Evolutionary conservation across 805 yeast species (phyloP).

Genomic region (Saturnispora dispora): DNA sequence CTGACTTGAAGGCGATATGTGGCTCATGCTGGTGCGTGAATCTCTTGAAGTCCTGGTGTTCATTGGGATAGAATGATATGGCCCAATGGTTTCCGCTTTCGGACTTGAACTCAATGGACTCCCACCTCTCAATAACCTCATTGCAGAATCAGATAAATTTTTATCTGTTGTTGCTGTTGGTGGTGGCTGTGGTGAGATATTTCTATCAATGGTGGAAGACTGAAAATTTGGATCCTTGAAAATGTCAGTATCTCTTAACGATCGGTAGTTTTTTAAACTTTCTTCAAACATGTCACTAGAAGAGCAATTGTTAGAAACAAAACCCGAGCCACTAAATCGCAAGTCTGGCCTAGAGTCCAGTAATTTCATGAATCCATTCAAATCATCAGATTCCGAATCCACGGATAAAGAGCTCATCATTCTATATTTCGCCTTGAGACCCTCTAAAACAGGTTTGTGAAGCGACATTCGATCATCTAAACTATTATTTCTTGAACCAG

Average conservation of each 20-base stretch:
- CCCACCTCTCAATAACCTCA: background rate
- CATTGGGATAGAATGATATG: background rate
- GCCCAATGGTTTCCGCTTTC: background rate
- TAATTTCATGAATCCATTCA: slow-evolving; percentile 28
- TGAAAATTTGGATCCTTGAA: slow-evolving; percentile 4
- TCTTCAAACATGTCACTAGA: slow-evolving; percentile 23
- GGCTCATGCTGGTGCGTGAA: slow-evolving; percentile 6
- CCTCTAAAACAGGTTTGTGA: slow-evolving; percentile 20
- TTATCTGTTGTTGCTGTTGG: slow-evolving; percentile 7
- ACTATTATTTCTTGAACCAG: slow-evolving; percentile 23
- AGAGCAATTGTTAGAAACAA: slow-evolving; percentile 14
- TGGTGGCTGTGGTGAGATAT: slow-evolving; percentile 3
- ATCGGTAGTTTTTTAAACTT: slow-evolving; percentile 22
- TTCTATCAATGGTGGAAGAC: background rate
- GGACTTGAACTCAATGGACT: slow-evolving; percentile 7
- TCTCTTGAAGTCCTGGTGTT: slow-evolving; percentile 2
- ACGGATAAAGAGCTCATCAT: slow-evolving; percentile 19
- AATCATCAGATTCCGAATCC: slow-evolving; percentile 26
- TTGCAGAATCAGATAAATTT: slow-evolving; percentile 2
- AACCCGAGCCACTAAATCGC: slow-evolving; percentile 18
- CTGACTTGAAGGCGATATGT: slow-evolving; percentile 6
- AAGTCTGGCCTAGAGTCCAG: slow-evolving; percentile 31
- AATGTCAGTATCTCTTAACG: slow-evolving; percentile 13
- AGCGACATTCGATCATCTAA: slow-evolving; percentile 15
- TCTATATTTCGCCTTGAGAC: slow-evolving; percentile 19